phyloP scores from a whole-genome alignment of 129 eudicot genomes.

The Pulicaria dysenterica region DNA sequence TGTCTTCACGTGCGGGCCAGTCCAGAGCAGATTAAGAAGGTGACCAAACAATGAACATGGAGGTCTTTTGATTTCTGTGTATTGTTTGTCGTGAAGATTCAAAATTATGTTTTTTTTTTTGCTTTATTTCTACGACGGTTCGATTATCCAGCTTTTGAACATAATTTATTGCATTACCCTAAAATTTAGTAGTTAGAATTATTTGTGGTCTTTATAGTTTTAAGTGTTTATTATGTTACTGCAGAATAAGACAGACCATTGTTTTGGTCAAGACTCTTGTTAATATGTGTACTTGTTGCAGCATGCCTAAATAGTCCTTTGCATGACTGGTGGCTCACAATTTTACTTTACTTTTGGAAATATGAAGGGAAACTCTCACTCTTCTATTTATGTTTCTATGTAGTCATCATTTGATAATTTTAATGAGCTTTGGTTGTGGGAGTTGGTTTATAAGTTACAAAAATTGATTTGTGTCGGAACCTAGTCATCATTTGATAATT shows the following conservation, averaged over 20 bases:
- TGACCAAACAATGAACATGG: background rate
- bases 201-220: constrained; percentile 13
- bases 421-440: no score
- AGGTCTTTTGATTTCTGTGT: constrained; percentile 22
- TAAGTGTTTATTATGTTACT: constrained; percentile 17
- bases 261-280: constrained; percentile 22
- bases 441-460: no score
- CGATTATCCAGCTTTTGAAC: constrained; percentile 25
- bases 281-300: constrained; percentile 13
- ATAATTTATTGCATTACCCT: constrained; percentile 17
- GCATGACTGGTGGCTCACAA: background rate
- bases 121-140: background rate
- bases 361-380: background rate
- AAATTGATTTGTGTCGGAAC: no score
- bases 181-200: constrained; percentile 16
- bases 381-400: background rate
- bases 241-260: constrained; percentile 30
- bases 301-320: background rate
- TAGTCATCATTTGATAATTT: no score
- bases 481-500: no score
- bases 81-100: constrained; percentile 27
- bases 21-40: constrained; percentile 51
- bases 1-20: constrained; percentile 71
- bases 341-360: background rate
- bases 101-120: constrained; percentile 13